Evolutionary conservation across 2,329 filamentous ascomycete genomes (phyloP), one percentile per base, ranked within the genome.

Genomic region (Hymenoscyphus albidus): DNA sequence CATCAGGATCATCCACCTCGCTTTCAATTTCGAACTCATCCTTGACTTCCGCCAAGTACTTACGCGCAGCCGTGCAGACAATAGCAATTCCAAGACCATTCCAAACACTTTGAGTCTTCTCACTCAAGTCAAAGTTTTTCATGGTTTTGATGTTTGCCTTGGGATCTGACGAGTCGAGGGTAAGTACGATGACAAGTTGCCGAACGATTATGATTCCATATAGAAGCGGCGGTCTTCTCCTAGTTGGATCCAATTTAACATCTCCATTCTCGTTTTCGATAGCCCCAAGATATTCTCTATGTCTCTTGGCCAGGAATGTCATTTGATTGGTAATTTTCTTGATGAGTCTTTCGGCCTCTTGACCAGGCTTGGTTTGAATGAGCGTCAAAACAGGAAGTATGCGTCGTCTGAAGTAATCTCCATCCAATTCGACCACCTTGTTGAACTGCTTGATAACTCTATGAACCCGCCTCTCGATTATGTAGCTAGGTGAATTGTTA

Each of bases 1-100:
- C 57, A 64, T 74, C 72, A 16, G 65, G 65, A 67, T 75, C 72
- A 48, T 63, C 62, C 3, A 62, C 62, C 10, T 60, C 58, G 18
- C 69, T 64, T 12, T 67, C 67, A 39, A 64, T 61, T 58, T 72
- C 71, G 9, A 74, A 57, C 59, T 71, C 68, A 64, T 73, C 70
- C 62, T 68, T 71, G 22, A 72, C 71, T 1, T 71, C 68, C 69
- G 74, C 71, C 18, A 73, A 67, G 40, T 75, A 74, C 40, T 75
- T 74, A 40, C 75, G 66, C 1, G 74, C 73, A 35, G 70, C 64
- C 42, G 71, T 71, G 38, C 73, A 64, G 27, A 75, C 61, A 39
- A 75, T 73, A 22, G 74, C 73, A 62, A 77, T 66, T 10, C 72
- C 74, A 59, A 77, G 67, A 7, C 72, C 75, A 64, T 76, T 74